These are phyloP conservation scores for Casuarina equisetifolia DNA, from an alignment of 306 rosid species.

Conservation along the genomic window DNA sequence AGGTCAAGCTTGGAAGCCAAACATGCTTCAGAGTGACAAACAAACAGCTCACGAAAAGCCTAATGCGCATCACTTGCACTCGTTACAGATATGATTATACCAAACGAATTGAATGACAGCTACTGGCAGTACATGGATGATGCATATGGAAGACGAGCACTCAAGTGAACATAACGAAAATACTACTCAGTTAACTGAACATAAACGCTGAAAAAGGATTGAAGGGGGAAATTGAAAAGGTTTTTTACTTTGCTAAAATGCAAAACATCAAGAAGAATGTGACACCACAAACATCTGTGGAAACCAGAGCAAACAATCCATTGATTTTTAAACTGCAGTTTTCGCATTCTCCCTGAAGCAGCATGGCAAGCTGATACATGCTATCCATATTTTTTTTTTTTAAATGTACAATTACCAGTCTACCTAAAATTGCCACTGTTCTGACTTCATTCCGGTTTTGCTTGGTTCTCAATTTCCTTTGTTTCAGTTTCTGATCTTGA, in stretches of 20 bases:
- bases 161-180: not conserved
- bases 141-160: not conserved
- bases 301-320: not conserved
- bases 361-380: not conserved
- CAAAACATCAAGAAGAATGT: not conserved
- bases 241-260: not conserved
- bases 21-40: not conserved
- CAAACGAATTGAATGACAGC: not conserved
- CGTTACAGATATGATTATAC: not conserved
- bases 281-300: not conserved
- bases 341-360: not conserved
- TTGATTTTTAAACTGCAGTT: not conserved
- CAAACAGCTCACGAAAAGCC: not conserved
- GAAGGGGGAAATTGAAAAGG: not conserved
- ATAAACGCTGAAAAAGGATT: not conserved
- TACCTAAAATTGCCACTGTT: conserved; percentile 35
- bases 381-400: not conserved
- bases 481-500: conserved; percentile 38
- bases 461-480: conserved; percentile 42
- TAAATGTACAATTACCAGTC: conserved; percentile 4
- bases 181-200: not conserved
- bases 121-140: not conserved
- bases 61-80: not conserved
- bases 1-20: not conserved
- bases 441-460: conserved; percentile 46